Base-by-base conservation (phyloP, 257 asterid species). In the Salvia splendens region DNA sequence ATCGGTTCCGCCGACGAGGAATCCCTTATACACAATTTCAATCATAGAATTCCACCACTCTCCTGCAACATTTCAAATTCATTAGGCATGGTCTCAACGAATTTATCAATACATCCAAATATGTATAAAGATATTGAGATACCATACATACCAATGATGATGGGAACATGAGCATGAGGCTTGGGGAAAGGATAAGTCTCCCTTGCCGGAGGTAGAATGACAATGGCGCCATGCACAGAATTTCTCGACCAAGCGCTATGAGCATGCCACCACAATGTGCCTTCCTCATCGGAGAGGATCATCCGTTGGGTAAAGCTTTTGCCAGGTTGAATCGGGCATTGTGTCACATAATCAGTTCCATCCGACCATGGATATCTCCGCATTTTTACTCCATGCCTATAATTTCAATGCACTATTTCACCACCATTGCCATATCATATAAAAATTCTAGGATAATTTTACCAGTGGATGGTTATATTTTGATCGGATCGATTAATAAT, bases 251-350 rank as follows among this genome's bases (percentile, higher is more conserved):
- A 84, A 7, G 77, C 85, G 36, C 80, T 82, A 17, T 86, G 90
- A 17, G 90, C 94, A 43, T 86, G 94, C 94, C 94, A 86, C 88
- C 88, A 87, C 43, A 84, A 33, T 0, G 95, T 87, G 4, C 95
- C 95, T 53, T 75, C 86, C 72, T 87, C 91, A 2, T 83, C 81
- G 0, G 86, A 79, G 2, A 83, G 63, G 8, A 79, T 73, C 0
- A 87, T 54, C 16, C 65, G 77, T 38, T 87, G 89, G 12, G 55
- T 74, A 20, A 84, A 87, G 8, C 8, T 77, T 5, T 33, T 33
- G 5, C 38, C 36, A 5, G 38, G 38, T 3, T 5, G 5, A 33
- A 33, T 33, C 5, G 95, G 95, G 47, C 95, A 84, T 14, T 83
- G 95, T 1, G 95, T 87, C 2, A 87, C 70, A 4, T 62, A 84